Evolutionary conservation across 768 basidiomycete genomes (phyloP).

Genomic region (Trametes cingulata): DNA sequence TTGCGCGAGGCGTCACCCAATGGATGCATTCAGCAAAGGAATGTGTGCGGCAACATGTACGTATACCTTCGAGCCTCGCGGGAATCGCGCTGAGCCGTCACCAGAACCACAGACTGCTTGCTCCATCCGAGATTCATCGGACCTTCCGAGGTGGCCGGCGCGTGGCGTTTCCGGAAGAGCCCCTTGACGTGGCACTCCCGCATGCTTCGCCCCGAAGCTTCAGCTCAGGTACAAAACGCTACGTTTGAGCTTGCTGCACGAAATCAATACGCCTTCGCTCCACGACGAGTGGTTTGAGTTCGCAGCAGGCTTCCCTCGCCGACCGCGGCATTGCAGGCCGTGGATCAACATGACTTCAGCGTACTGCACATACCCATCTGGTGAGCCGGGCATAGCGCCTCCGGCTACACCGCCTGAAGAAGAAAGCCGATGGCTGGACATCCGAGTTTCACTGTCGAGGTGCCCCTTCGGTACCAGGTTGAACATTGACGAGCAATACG

Average conservation of each 20-base stretch:
- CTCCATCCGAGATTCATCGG: conserved; percentile 16
- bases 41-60: conserved; percentile 1
- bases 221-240: neutral
- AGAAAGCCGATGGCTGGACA: too few species aligned
- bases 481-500: too few species aligned
- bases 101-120: neutral
- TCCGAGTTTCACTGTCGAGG: too few species aligned
- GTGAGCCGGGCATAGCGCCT: too few species aligned
- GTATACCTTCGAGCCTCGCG: conserved; percentile 14
- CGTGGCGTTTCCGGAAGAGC: conserved; percentile 14
- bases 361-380: too few species aligned
- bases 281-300: neutral
- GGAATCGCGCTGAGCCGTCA: conserved; percentile 17
- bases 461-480: too few species aligned
- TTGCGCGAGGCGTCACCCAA: conserved; percentile 6
- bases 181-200: conserved; percentile 8
- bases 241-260: neutral
- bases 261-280: neutral
- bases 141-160: conserved; percentile 17
- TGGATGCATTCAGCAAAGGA: neutral
- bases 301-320: neutral
- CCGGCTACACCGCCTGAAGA: too few species aligned
- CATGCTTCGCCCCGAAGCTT: neutral
- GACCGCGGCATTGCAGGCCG: too few species aligned
- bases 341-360: too few species aligned